Evolutionary conservation across 2,329 filamentous ascomycete genomes (phyloP).

Genomic region (Boeremia lycopersici): DNA sequence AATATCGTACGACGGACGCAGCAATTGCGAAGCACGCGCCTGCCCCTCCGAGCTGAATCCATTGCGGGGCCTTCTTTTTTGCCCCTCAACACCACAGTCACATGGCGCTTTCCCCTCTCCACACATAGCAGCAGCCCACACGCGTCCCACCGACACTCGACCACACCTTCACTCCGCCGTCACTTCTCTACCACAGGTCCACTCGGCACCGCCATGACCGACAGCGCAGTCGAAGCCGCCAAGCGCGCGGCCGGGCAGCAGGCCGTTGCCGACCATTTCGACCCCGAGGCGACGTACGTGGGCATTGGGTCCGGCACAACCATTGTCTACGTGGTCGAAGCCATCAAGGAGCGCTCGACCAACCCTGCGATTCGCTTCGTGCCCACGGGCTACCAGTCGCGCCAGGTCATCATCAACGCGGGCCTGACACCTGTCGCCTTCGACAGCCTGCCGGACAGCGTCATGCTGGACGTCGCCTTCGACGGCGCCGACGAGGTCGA

Average conservation of each 20-base stretch:
- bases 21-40: constrained; percentile 37
- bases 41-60: constrained; percentile 26
- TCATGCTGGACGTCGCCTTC: constrained; percentile 84
- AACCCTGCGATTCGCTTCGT: constrained; percentile 75
- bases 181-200: constrained; percentile 3
- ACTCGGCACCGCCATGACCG: constrained; percentile 33
- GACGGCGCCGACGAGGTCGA: constrained; percentile 98
- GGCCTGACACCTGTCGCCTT: constrained; percentile 79
- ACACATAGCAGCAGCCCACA: neutral
- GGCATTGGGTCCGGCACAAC: constrained; percentile 84
- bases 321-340: constrained; percentile 84
- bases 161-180: constrained; percentile 8
- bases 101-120: constrained; percentile 1
- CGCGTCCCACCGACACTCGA: constrained; percentile 1
- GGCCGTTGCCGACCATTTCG: constrained; percentile 75
- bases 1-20: constrained; percentile 15
- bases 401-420: constrained; percentile 80
- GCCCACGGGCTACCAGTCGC: constrained; percentile 90
- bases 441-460: constrained; percentile 70
- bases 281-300: constrained; percentile 65
- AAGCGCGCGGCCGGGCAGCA: constrained; percentile 77
- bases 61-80: neutral
- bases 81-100: constrained; percentile 12
- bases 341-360: constrained; percentile 61
- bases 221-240: constrained; percentile 65